These are phyloP conservation scores for Brassica incana DNA, from an alignment of 345 rosid species.

Conservation along the genomic window DNA sequence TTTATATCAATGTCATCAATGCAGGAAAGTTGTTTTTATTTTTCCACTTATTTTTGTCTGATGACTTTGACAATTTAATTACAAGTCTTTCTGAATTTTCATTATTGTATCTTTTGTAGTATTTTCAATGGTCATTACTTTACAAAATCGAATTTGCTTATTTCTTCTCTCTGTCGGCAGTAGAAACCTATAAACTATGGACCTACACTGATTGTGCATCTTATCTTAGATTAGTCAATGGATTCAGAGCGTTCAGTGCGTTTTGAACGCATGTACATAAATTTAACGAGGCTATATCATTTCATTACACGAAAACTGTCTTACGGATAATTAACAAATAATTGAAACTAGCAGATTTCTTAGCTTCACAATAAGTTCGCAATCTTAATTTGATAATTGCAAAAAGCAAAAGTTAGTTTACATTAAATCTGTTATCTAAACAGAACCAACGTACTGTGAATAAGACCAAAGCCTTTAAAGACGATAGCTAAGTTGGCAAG, in stretches of 20 bases:
- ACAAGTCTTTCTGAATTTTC: background rate
- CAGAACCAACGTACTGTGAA: background rate
- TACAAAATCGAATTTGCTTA: constrained; percentile 3
- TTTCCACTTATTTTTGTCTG: constrained; percentile 3
- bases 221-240: background rate
- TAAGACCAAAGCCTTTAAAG: constrained; percentile 24
- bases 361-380: background rate
- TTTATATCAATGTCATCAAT: constrained; percentile 28
- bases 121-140: constrained; percentile 4
- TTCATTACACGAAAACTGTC: background rate
- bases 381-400: background rate
- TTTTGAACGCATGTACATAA: background rate
- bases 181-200: constrained; percentile 7
- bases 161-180: constrained; percentile 30
- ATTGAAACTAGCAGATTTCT: background rate
- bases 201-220: constrained; percentile 13
- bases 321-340: background rate
- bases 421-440: background rate
- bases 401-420: background rate
- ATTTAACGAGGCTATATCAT: background rate
- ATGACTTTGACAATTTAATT: background rate
- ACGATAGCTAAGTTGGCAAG: constrained; percentile 29
- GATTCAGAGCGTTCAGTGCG: background rate
- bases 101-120: background rate
- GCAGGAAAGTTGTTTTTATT: constrained; percentile 20